Evolutionary conservation across 495 filamentous ascomycete genomes (phyloP).

Genomic region (Penicillium argentinense): DNA sequence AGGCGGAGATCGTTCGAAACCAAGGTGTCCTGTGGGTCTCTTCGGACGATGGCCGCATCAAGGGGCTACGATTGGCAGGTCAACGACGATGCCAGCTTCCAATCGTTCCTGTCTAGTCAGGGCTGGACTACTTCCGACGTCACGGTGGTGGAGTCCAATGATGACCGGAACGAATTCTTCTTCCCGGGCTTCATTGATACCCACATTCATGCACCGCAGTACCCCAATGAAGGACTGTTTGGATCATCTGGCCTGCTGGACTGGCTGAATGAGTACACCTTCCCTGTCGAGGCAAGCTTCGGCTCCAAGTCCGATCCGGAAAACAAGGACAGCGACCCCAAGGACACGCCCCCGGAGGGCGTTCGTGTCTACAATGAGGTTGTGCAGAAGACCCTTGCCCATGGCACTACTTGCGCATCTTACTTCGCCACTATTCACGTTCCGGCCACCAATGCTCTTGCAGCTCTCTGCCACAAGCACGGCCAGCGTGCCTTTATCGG

Average conservation of each 20-base stretch:
- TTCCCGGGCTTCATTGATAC: conserved; percentile 96
- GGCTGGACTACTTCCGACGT: conserved; percentile 32
- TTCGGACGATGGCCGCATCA: conserved; percentile 59
- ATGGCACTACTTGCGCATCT: conserved; percentile 87
- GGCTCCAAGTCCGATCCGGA: conserved; percentile 18
- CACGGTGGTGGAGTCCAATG: conserved; percentile 30
- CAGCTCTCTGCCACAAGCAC: conserved; percentile 67
- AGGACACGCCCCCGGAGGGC: conserved; percentile 41
- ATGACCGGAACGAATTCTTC: conserved; percentile 64
- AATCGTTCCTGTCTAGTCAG: conserved; percentile 45
- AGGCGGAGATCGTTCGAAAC: conserved; percentile 35
- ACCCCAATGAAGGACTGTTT: conserved; percentile 89
- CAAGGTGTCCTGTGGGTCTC: conserved; percentile 68
- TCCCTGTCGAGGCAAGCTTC: conserved; percentile 81
- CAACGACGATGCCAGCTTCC: conserved; percentile 35
- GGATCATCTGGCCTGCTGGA: conserved; percentile 84
- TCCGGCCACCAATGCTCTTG: conserved; percentile 80
- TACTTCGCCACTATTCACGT: conserved; percentile 92
- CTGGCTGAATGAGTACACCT: conserved; percentile 95
- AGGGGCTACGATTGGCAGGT: conserved; percentile 37
- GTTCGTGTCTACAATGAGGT: conserved; percentile 67
- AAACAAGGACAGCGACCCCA: conserved; percentile 14
- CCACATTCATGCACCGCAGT: conserved; percentile 92
- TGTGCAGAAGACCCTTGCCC: conserved; percentile 73
- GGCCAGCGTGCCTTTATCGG: conserved; percentile 92